Evolutionary conservation across 345 rosid genomes (phyloP), one percentile per base, ranked within the genome.

Genomic region (Acer campestre): DNA sequence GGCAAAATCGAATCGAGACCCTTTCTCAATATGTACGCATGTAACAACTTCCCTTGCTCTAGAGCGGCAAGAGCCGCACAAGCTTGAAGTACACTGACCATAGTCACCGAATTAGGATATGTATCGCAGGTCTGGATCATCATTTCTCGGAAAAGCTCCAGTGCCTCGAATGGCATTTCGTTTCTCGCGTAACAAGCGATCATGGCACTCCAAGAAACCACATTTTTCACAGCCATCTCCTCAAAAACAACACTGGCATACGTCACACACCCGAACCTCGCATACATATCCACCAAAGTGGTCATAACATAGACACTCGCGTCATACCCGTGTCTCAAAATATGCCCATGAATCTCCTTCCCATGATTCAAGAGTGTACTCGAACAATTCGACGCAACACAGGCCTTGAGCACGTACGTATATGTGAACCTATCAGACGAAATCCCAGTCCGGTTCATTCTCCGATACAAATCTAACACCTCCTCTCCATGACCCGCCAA

Each of bases 1-100:
- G 98, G 96, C 61, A 92, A 77, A 72, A 95, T 90, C 5, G 96
- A 92, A 86, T 83, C 83, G 72, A 92, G 91, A 71, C 95, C 93
- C 61, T 90, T 87, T 82, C 96, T 92, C 35, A 91, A 87, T 27
- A 92, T 22, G 68, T 89, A 92, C 25, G 91, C 98, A 83, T 95
- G 99, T 73, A 95, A 79, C 83, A 93, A 80, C 75, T 86, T 95
- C 68, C 94, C 97, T 80, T 90, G 97, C 77, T 90, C 95, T 73
- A 91, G 84, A 8, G 98, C 98, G 49, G 96, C 90, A 56, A 91
- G 85, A 6, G 93, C 91, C 35, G 94, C 98, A 81, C 99, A 93
- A 7, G 97, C 98, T 82, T 93, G 97, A 81, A 95, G 98, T 76
- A 93, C 93, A 53, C 95, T 94, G 27, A 93, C 93, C 96, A 95